Evolutionary conservation across 352 stramenopile species (phyloP), one percentile per base, ranked within the genome.

Genomic region (Phytophthora pisi): DNA sequence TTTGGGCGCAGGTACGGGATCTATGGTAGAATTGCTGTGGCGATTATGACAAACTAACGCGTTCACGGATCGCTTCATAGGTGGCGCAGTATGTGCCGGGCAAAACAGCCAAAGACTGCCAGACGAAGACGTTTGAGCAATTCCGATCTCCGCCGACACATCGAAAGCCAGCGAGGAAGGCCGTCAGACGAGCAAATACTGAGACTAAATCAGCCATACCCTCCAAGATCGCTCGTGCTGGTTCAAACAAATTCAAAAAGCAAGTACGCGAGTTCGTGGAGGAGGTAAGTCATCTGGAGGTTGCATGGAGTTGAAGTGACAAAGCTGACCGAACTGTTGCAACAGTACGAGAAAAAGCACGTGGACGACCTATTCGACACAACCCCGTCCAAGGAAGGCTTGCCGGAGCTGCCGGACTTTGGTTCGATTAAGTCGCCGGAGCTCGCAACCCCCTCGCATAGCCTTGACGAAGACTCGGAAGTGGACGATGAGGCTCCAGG

Each of bases 171-270:
- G 53, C 51, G 1, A 81, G 75, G 8, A 85, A 76, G 8, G 4
- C 28, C 5, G 65, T 68, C 16, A 83, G 75, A 36, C 66, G 65
- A 66, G 30, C 31, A 3, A 72, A 53, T 16, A 42, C 63, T 4
- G 59, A 71, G 7, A 34, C 56, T 16, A 50, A 52, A 2, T 26
- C 49, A 30, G 52, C 38, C 34, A 66, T 86, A 26, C 71, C 78
- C 13, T 57, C 61, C 13, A 92, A 93, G 54, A 80, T 93, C 31
- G 73, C 82, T 16, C 83, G 86, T 6, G 80, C 84, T 20, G 86
- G 86, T 11, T 90, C 84, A 18, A 93, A 92, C 42, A 74, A 84
- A 51, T 93, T 92, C 60, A 93, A 93, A 66, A 92, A 93, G 50
- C 86, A 93, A 84, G 86, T 93, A 49, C 86, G 86, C 31, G 66